These are phyloP conservation scores for Tolypocladium ovalisporum DNA, from an alignment of 2,329 filamentous ascomycete genomes.

Conservation along the genomic window DNA sequence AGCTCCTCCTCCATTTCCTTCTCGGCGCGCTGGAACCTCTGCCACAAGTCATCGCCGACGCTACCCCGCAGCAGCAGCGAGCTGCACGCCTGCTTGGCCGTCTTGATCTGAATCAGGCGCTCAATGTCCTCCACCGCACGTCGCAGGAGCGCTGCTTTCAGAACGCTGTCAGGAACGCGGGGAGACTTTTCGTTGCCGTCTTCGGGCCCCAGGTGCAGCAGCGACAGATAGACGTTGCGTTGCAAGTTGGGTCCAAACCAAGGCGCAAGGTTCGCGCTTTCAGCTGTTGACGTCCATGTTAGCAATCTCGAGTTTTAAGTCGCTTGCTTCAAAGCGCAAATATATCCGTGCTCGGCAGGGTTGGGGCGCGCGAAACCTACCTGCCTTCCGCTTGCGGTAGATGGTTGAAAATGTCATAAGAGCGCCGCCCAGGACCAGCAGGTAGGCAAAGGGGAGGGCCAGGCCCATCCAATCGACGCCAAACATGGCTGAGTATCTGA, in stretches of 20 bases:
- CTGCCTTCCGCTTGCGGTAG: slow-evolving; percentile 84
- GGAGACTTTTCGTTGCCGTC: slow-evolving; percentile 54
- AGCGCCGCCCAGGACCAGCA: slow-evolving; percentile 76
- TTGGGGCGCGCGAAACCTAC: slow-evolving; percentile 30
- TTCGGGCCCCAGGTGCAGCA: slow-evolving; percentile 66
- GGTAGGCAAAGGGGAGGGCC: slow-evolving; percentile 77
- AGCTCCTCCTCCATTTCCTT: slow-evolving; percentile 97
- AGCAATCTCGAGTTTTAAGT: background rate
- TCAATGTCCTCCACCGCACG: slow-evolving; percentile 89
- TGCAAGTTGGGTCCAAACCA: slow-evolving; percentile 91
- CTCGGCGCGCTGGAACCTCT: slow-evolving; percentile 83
- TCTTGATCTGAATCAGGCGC: slow-evolving; percentile 79
- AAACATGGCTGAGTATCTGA: slow-evolving; percentile 1
- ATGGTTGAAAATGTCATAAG: slow-evolving; percentile 86
- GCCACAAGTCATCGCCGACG: slow-evolving; percentile 92
- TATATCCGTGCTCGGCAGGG: background rate
- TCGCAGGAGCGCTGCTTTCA: slow-evolving; percentile 80
- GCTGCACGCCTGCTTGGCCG: slow-evolving; percentile 78
- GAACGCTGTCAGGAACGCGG: slow-evolving; percentile 67
- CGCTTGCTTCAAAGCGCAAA: background rate
- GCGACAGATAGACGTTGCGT: slow-evolving; percentile 87
- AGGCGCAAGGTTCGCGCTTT: slow-evolving; percentile 76
- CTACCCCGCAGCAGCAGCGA: slow-evolving; percentile 78
- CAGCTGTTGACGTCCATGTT: slow-evolving; percentile 34
- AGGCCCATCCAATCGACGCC: slow-evolving; percentile 71